Evolutionary conservation across 1,284 basidiomycete genomes (phyloP).

Genomic region (Takashimella tepidaria): DNA sequence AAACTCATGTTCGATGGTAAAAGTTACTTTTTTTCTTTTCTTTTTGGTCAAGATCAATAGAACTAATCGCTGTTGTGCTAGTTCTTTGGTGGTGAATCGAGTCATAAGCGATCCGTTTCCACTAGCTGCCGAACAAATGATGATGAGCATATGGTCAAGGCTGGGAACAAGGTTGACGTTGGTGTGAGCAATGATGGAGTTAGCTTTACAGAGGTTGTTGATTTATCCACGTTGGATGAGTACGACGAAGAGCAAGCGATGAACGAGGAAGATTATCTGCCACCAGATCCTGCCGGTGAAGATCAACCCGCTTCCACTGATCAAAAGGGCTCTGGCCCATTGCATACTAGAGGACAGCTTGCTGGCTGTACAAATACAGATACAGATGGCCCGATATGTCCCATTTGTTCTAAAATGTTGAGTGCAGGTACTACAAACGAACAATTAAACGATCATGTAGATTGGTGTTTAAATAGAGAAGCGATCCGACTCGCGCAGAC

Average conservation of each 20-base stretch:
- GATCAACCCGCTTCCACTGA: background rate
- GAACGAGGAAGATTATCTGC: conserved; percentile 10
- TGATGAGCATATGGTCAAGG: conserved; percentile 3
- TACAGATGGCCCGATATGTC: conserved; percentile 31
- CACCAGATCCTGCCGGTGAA: background rate
- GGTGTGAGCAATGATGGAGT: too few species aligned
- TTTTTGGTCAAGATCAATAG: background rate
- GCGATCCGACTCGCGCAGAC: conserved; percentile 13
- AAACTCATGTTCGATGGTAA: background rate
- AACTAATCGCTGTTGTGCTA: background rate
- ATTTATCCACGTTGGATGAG: conserved; percentile 11
- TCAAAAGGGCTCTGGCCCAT: background rate
- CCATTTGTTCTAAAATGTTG: conserved; percentile 35
- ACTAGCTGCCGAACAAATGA: too few species aligned
- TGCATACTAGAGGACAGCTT: too few species aligned
- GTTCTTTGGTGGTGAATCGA: background rate
- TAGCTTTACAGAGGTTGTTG: conserved; percentile 9
- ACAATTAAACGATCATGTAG: conserved; percentile 45
- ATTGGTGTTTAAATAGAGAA: conserved; percentile 41
- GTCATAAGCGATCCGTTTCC: conserved; percentile 1
- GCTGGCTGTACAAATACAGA: too few species aligned
- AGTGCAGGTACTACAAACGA: conserved; percentile 33
- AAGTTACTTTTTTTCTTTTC: too few species aligned
- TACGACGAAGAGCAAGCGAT: conserved; percentile 9
- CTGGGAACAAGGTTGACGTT: too few species aligned